phyloP scores from a whole-genome alignment of 805 yeast species.

The Cephaloascus albidus region DNA sequence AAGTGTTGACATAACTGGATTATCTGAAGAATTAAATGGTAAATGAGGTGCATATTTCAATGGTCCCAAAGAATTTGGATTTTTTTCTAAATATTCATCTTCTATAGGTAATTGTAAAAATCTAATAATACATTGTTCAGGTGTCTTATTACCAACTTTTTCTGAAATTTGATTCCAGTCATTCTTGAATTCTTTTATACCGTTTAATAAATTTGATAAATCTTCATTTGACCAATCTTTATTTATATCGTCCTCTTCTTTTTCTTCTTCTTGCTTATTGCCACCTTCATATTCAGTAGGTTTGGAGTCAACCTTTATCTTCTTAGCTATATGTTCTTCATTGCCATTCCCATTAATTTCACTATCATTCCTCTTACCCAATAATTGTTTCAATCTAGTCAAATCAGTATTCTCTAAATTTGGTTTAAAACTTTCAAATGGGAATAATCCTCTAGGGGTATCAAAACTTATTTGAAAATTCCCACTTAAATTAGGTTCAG shows the following conservation, averaged over 20 bases:
- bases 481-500: conserved; percentile 67
- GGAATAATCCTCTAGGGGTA: conserved; percentile 87
- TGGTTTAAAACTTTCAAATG: conserved; percentile 75
- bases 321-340: background rate
- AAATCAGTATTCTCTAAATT: conserved; percentile 34
- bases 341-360: background rate
- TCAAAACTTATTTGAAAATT: conserved; percentile 73
- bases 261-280: background rate
- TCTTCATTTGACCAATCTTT: conserved; percentile 62
- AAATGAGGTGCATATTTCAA: conserved; percentile 75
- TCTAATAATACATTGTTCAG: conserved; percentile 73
- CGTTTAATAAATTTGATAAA: conserved; percentile 49
- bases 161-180: conserved; percentile 78
- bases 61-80: conserved; percentile 50
- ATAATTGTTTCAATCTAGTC: background rate
- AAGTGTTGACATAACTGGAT: conserved; percentile 90
- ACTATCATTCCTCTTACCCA: conserved; percentile 3
- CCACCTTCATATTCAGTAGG: conserved; percentile 2
- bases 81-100: conserved; percentile 51
- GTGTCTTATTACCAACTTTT: conserved; percentile 56
- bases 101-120: conserved; percentile 78
- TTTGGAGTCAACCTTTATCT: background rate
- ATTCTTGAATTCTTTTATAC: conserved; percentile 49
- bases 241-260: conserved; percentile 20
- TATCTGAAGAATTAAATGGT: conserved; percentile 79